Base-by-base conservation (phyloP, 179 eudicot genomes). In the Silene vulgaris region DNA sequence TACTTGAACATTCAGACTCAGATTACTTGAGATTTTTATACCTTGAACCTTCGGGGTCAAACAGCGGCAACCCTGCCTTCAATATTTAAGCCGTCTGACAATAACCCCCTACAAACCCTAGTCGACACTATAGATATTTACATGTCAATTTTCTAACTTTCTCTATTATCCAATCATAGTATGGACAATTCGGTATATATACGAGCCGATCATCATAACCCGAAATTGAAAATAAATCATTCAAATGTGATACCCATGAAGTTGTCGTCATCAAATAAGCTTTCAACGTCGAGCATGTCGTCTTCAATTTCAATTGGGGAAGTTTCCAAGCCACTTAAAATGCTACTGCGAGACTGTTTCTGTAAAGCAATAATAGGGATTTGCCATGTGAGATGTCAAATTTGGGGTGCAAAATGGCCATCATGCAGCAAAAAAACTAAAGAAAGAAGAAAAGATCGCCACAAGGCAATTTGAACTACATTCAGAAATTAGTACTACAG, bases 241-340 rank as follows among this genome's bases (percentile, higher is more conserved):
- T 68, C 72, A 40, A 68, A 68, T 35, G 54, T 29, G 28, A 68
- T 68, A 2, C 52, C 72, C 72, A 68, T 68, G 72, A 68, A 68
- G 5, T 7, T 19, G 5, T 68, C 72, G 28, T 68, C 54, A 19
- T 68, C 54, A 68, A 68, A 68, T 68, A 68, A 68, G 72, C 72
- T 68, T n/a, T 68, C 72, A 37, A 37, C 72, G 6, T 68, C 72
- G 21, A 68, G 19, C 72, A 68, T 68, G 72, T 68, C 72, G 54
- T 68, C 72, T 40, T 68, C 72, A 19, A 8, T n/a, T 68, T 68
- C 72, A 37, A 9, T 50, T 9, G 72, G 28, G 3, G 20, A 8
- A 37, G 43, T 68, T 68, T 68, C 72, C 17, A 13, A 68, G 28
- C 72, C 23, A 29, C 72, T 68, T 17, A 68, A 68, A 68, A n/a